A percentile compares a stretch with the other conserved stretches of the same genome.
Conservation (phyloP, 2,329 filamentous ascomycete genomes). For the Knoxdaviesia proteae region DNA sequence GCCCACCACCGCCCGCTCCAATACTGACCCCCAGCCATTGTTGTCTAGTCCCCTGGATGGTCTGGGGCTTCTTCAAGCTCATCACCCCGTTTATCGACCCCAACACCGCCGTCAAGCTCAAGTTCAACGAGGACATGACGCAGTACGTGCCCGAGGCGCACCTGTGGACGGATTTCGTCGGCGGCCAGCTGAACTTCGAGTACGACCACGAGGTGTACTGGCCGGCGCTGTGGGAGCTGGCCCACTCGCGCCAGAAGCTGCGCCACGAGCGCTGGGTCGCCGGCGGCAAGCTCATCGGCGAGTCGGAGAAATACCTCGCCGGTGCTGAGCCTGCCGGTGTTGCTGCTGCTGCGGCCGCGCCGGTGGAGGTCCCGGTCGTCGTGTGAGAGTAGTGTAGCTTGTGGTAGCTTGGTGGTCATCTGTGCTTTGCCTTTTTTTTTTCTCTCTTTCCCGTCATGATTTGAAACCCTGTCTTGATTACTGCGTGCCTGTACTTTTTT, state of each 20-base stretch:
- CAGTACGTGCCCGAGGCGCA: slow-evolving; percentile 65
- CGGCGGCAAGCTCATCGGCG: slow-evolving; percentile 63
- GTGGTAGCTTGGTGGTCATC: too few species aligned
- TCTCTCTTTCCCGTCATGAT: too few species aligned
- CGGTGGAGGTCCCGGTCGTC: slow-evolving; percentile 5
- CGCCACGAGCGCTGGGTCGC: slow-evolving; percentile 53
- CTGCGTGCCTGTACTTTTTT: too few species aligned
- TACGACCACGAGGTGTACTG: slow-evolving; percentile 84
- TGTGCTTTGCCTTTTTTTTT: too few species aligned
- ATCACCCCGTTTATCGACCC: slow-evolving; percentile 95
- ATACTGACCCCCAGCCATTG: not conserved
- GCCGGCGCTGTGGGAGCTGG: slow-evolving; percentile 60
- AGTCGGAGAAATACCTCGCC: slow-evolving; percentile 71
- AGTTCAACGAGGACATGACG: slow-evolving; percentile 85
- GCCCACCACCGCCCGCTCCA: not conserved
- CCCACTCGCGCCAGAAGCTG: slow-evolving; percentile 40
- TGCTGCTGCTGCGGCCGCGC: slow-evolving; percentile 2
- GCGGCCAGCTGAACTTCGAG: slow-evolving; percentile 68
- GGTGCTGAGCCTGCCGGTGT: slow-evolving; percentile 21
- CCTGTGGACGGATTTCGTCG: slow-evolving; percentile 54
- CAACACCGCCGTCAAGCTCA: slow-evolving; percentile 79
- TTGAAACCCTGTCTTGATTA: too few species aligned
- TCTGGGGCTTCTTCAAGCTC: slow-evolving; percentile 87
- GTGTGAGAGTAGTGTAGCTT: not conserved
- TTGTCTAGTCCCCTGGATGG: slow-evolving; percentile 60